These are phyloP conservation scores for Talaromyces atroroseus DNA, from an alignment of 2,329 filamentous ascomycete species.

Conservation along the genomic window DNA sequence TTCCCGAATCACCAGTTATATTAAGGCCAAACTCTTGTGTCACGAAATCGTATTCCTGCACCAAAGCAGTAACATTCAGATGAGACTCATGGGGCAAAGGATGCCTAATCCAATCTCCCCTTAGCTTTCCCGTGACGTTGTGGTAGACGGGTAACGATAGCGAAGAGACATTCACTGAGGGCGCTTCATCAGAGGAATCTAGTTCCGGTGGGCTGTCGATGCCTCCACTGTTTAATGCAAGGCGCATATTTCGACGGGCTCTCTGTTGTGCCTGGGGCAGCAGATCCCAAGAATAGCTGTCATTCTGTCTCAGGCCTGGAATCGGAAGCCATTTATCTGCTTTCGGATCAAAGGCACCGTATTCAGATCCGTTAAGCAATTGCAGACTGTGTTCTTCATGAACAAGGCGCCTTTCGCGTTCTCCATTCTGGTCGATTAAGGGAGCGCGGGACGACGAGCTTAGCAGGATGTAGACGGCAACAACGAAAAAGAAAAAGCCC, in stretches of 20 bases:
- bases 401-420: constrained; percentile 45
- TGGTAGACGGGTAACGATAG: constrained; percentile 58
- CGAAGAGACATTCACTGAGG: constrained; percentile 31
- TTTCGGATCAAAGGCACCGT: constrained; percentile 47
- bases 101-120: constrained; percentile 67
- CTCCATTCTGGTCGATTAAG: constrained; percentile 36
- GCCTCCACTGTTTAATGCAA: constrained; percentile 28
- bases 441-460: constrained; percentile 43
- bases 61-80: constrained; percentile 61
- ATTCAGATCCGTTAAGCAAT: constrained; percentile 46
- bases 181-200: constrained; percentile 20
- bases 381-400: constrained; percentile 48
- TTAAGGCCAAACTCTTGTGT: constrained; percentile 68
- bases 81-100: constrained; percentile 43
- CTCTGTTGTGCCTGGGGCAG: constrained; percentile 61
- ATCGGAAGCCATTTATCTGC: constrained; percentile 58
- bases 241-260: constrained; percentile 52
- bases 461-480: constrained; percentile 51
- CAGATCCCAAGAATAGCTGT: constrained; percentile 74
- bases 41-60: constrained; percentile 62
- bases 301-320: constrained; percentile 67
- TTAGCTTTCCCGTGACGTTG: constrained; percentile 71
- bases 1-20: constrained; percentile 67
- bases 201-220: constrained; percentile 25
- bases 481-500: constrained; percentile 45